These are phyloP conservation scores for Pugionium dolabratum DNA, from an alignment of 345 rosid genomes.

Conservation along the genomic window DNA sequence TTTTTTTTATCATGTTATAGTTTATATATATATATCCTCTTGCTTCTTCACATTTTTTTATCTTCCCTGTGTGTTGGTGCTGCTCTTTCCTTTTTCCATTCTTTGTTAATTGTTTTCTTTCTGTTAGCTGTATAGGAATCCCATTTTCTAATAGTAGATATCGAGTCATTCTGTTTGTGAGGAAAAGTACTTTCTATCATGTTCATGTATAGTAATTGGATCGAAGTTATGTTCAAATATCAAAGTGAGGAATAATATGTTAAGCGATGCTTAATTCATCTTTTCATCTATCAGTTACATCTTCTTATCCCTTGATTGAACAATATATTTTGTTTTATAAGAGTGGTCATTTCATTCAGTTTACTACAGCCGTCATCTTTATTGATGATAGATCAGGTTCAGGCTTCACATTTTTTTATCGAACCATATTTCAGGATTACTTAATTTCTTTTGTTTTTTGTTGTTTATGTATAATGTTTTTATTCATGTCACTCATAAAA, in stretches of 20 bases:
- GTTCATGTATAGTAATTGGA: not conserved
- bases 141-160: constrained; percentile 39
- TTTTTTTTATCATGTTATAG: not conserved
- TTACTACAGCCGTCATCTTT: constrained; percentile 8
- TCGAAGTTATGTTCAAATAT: constrained; percentile 2
- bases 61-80: constrained; percentile 45
- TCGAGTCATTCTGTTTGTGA: constrained; percentile 48
- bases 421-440: not conserved
- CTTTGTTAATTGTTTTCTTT: constrained; percentile 24
- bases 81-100: constrained; percentile 34
- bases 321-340: not conserved
- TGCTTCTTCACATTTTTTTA: constrained; percentile 52
- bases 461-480: constrained; percentile 5
- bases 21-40: constrained; percentile 15
- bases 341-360: not conserved
- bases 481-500: constrained; percentile 19
- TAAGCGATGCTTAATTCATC: constrained; percentile 25
- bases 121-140: constrained; percentile 26
- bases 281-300: not conserved
- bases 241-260: not conserved
- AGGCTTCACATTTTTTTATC: not conserved
- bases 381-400: constrained; percentile 2
- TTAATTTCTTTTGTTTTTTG: not conserved
- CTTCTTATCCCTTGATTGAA: constrained; percentile 14
- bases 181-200: constrained; percentile 12